Base-by-base conservation (phyloP, 176 grass and related monocot species). In the Bothriochloa decipiens region DNA sequence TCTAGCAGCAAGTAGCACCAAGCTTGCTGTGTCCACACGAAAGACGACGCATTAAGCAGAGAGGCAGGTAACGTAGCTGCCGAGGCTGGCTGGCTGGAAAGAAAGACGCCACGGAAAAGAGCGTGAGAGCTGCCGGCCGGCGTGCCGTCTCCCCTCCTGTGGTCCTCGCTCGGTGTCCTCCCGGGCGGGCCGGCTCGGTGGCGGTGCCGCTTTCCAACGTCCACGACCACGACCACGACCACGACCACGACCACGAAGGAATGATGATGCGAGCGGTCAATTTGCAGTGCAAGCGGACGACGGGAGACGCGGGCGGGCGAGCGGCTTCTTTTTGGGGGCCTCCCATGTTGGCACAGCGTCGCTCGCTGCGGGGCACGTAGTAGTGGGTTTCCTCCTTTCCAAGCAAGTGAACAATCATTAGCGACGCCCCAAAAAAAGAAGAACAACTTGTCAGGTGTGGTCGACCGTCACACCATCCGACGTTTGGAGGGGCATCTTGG, bases 321-420 rank as follows among this genome's bases (percentile, higher is more conserved):
- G 11, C 28, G 64, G 64, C 36, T 23, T 25, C 70, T 72, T 72
- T 72, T 28, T 25, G 8, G 8, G 68, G 14, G 43, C 43, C 43
- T 46, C 14, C 42, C 18, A 57, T 57, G 50, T 55, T 55, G 50
- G 55, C 55, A 60, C 55, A 60, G 22, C 55, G 55, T 60, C 22
- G 20, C 55, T 11, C 20, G 1, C 3, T 32, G 46, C 46, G 0
- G 5, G 2, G n/a, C 57, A 61, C 57, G 63, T 13, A 11, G 79
- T 63, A 65, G 80, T 86, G 87, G 83, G 88, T 89, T 85, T 82
- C 88, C 78, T 72, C 42, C 88, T 86, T 89, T 86, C 60, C 10
- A 89, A 86, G 88, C 88, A 89, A 89, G 64, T n/a, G 83, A 76
- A 3, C 52, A 77, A 86, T 86, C 17, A 82, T 86, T 72, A 77